phyloP scores from a whole-genome alignment of 2,329 filamentous ascomycete genomes.

The Pseudogymnoascus pannorum region DNA sequence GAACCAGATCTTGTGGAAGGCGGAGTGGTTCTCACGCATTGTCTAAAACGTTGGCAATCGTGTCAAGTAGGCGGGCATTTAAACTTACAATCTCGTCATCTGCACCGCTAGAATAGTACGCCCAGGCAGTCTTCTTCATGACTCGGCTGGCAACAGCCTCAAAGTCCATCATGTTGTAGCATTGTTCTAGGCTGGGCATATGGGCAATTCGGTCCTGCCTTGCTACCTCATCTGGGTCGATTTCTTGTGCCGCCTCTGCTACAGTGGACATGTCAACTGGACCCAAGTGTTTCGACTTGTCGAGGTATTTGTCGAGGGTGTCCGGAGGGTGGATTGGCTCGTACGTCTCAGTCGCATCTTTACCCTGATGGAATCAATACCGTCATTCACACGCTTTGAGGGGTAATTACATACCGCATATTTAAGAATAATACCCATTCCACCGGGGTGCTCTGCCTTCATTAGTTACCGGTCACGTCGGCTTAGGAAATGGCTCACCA shows the following conservation, averaged over 20 bases:
- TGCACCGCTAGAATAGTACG: constrained; percentile 91
- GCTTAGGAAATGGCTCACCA: constrained; percentile 37
- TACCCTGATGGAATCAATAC: constrained; percentile 43
- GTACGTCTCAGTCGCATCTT: constrained; percentile 88
- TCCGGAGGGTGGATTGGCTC: constrained; percentile 87
- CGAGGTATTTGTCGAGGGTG: constrained; percentile 78
- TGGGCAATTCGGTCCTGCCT: constrained; percentile 65
- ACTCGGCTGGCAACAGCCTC: constrained; percentile 82
- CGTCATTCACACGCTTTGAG: not conserved
- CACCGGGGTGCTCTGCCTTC: constrained; percentile 70
- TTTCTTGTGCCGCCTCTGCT: constrained; percentile 54
- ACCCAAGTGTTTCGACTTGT: constrained; percentile 81
- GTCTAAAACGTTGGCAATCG: constrained; percentile 48
- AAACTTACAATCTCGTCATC: constrained; percentile 73
- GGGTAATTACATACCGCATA: constrained; percentile 56
- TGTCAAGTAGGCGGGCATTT: not conserved
- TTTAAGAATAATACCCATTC: constrained; percentile 88
- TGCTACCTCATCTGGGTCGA: constrained; percentile 64
- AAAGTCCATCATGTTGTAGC: constrained; percentile 93
- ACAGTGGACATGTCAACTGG: constrained; percentile 82
- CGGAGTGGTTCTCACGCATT: constrained; percentile 87
- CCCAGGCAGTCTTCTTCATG: constrained; percentile 97
- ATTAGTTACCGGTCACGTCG: constrained; percentile 12
- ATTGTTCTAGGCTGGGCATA: constrained; percentile 78
- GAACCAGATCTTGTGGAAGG: constrained; percentile 97